Percentiles rank a stretch among this genome's conserved stretches.
These are phyloP conservation scores for Lachnum nothofagi DNA, from an alignment of 2,329 filamentous ascomycete species.

Conservation along the genomic window DNA sequence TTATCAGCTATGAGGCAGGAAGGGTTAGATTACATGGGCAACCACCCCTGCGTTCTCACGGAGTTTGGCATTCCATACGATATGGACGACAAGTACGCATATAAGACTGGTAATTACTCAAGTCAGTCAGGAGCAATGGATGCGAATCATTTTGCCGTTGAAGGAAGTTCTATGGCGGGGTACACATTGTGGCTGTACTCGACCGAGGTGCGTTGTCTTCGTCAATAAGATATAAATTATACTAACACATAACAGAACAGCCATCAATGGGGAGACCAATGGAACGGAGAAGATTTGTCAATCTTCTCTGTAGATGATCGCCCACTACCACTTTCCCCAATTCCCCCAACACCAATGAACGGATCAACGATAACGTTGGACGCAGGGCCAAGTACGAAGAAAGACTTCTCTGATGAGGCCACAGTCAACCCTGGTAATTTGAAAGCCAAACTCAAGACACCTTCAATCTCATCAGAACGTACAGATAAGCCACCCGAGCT, in stretches of 20 bases:
- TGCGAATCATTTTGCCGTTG: constrained; percentile 89
- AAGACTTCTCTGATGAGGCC: constrained; percentile 47
- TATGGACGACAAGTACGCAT: constrained; percentile 95
- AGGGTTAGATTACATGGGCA: constrained; percentile 80
- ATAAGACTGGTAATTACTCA: constrained; percentile 90
- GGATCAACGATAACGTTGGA: constrained; percentile 46
- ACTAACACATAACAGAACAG: constrained; percentile 56
- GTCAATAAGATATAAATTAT: not conserved
- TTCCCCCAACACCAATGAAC: constrained; percentile 41
- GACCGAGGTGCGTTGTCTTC: constrained; percentile 50
- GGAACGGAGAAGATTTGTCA: constrained; percentile 96
- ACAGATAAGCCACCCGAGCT: constrained; percentile 52
- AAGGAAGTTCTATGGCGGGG: constrained; percentile 76
- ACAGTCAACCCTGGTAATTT: constrained; percentile 71
- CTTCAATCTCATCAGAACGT: constrained; percentile 57
- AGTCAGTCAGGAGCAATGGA: constrained; percentile 91
- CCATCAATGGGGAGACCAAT: constrained; percentile 84
- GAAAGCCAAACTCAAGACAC: constrained; percentile 63
- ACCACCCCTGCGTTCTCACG: constrained; percentile 82
- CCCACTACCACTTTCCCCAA: constrained; percentile 47
- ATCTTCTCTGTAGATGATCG: constrained; percentile 84
- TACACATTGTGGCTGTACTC: constrained; percentile 89
- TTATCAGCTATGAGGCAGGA: constrained; percentile 77
- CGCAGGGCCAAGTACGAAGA: constrained; percentile 33
- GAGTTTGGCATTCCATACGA: constrained; percentile 98